Conservation (phyloP, 768 basidiomycete genomes). For the Lactarius pseudohatsudake region DNA sequence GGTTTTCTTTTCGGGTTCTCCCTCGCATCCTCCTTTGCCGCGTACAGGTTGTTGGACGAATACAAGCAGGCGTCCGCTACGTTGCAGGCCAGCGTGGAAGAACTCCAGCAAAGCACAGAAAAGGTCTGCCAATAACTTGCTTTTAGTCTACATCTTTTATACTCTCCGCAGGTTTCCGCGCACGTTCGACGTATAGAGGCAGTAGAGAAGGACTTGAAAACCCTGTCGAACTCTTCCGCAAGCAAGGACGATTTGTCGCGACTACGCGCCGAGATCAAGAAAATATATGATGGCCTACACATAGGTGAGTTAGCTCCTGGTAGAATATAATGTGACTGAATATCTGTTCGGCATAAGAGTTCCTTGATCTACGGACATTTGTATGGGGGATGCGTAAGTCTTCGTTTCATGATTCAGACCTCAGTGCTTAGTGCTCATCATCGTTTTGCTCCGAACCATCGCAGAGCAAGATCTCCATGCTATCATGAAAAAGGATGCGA, state of each 20-base stretch:
- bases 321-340: slow-evolving; percentile 14
- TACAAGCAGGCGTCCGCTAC: slow-evolving; percentile 87
- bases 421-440: neutral
- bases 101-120: slow-evolving; percentile 78
- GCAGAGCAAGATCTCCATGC: slow-evolving; percentile 81
- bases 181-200: slow-evolving; percentile 80
- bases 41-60: slow-evolving; percentile 87
- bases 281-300: slow-evolving; percentile 80
- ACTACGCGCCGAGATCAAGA: slow-evolving; percentile 80
- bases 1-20: slow-evolving; percentile 92
- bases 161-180: slow-evolving; percentile 60
- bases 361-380: slow-evolving; percentile 75
- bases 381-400: slow-evolving; percentile 87
- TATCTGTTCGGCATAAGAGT: slow-evolving; percentile 48
- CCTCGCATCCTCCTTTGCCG: slow-evolving; percentile 79
- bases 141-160: neutral
- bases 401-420: neutral
- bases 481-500: slow-evolving; percentile 65
- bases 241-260: slow-evolving; percentile 79
- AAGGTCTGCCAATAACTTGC: slow-evolving; percentile 48
- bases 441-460: neutral
- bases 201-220: slow-evolving; percentile 87
- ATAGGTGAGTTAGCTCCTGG: slow-evolving; percentile 52
- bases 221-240: slow-evolving; percentile 60
- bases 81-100: slow-evolving; percentile 83